Percentiles rank a stretch among this genome's conserved stretches.
Evolutionary conservation across 176 grass and related monocot species (phyloP).

Genomic region (Cenchrus fungigraminus): DNA sequence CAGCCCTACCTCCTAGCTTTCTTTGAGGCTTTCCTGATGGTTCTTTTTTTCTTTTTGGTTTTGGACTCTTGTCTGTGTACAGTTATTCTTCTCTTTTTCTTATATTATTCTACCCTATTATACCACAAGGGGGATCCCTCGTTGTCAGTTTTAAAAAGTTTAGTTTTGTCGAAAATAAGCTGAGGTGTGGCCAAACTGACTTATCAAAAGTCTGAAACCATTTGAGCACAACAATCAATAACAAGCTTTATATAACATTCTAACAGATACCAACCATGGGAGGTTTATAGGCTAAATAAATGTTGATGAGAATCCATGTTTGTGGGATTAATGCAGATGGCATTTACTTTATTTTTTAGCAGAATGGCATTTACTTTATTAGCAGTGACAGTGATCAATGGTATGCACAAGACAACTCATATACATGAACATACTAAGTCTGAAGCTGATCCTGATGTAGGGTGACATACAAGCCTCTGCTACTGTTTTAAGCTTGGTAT

Average conservation of each 20-base stretch:
- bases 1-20: too few relatives aligned
- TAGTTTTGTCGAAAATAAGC: not conserved
- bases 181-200: not conserved
- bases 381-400: constrained; percentile 22
- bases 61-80: too few relatives aligned
- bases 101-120: too few relatives aligned
- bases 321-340: constrained; percentile 30
- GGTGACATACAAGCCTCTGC: constrained; percentile 11
- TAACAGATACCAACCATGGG: constrained; percentile 29
- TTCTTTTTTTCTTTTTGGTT: too few relatives aligned
- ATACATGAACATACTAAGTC: constrained; percentile 29
- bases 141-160: too few relatives aligned
- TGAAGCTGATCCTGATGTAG: constrained; percentile 27
- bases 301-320: constrained; percentile 26
- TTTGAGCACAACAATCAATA: not conserved
- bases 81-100: too few relatives aligned
- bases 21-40: too few relatives aligned
- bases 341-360: constrained; percentile 34
- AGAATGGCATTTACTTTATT: too few relatives aligned
- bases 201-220: constrained; percentile 31
- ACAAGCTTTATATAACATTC: not conserved
- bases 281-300: constrained; percentile 31
- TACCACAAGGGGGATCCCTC: too few relatives aligned
- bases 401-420: constrained; percentile 25
- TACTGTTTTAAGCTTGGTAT: not conserved